A percentile compares a stretch with the other conserved stretches of the same genome.
These are phyloP conservation scores for Trichoderma brevicompactum DNA, from an alignment of 2,329 filamentous ascomycete genomes.

Conservation along the genomic window DNA sequence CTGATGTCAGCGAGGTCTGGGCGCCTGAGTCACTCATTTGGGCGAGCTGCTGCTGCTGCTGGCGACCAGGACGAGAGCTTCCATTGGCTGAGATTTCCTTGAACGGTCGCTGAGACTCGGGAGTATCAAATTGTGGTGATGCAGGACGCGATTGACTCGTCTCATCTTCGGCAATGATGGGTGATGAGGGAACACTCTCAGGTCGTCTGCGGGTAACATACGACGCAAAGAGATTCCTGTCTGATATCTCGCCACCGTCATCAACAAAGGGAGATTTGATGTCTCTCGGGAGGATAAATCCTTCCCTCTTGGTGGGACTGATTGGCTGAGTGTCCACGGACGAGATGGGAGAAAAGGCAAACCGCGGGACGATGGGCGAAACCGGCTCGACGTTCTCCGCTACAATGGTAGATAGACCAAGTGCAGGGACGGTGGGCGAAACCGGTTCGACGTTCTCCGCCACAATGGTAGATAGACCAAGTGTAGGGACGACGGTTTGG, in stretches of 20 bases:
- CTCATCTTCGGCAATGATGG: constrained; percentile 67
- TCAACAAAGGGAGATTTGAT: constrained; percentile 40
- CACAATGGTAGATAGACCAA: constrained; percentile 46
- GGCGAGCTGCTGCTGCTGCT: constrained; percentile 45
- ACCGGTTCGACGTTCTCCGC: constrained; percentile 42
- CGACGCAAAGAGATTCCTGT: constrained; percentile 49
- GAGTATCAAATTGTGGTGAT: constrained; percentile 48
- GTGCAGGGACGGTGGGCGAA: constrained; percentile 26
- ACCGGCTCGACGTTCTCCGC: constrained; percentile 42
- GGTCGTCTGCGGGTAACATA: constrained; percentile 52
- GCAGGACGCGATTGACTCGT: constrained; percentile 58
- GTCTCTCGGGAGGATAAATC: constrained; percentile 60
- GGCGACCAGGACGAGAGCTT: constrained; percentile 47
- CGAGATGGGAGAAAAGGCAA: constrained; percentile 52
- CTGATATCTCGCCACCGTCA: constrained; percentile 45
- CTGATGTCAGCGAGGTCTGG: constrained; percentile 82
- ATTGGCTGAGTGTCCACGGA: constrained; percentile 53
- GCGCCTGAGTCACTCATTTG: constrained; percentile 71
- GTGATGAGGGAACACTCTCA: constrained; percentile 42
- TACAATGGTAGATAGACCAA: constrained; percentile 46
- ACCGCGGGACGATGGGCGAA: constrained; percentile 36
- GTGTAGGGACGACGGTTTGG: background rate
- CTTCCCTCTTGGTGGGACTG: constrained; percentile 57
- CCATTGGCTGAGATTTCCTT: constrained; percentile 67
- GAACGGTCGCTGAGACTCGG: constrained; percentile 62